These are phyloP conservation scores for Solanum neorickii DNA, from an alignment of 257 asterid species.

Conservation along the genomic window DNA sequence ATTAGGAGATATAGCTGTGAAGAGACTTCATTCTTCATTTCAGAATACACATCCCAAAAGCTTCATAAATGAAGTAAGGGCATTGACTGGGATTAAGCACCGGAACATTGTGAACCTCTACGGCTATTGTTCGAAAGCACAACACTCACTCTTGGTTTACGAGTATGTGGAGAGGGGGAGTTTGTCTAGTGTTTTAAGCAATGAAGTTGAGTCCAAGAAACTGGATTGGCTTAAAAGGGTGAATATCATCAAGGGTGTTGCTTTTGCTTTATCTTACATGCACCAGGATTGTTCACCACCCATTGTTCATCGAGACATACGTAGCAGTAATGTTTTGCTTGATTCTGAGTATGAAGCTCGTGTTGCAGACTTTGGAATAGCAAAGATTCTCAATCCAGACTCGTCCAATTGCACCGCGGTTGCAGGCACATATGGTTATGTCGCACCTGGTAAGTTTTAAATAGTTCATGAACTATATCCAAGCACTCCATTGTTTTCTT, in stretches of 20 bases:
- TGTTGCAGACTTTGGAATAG: not conserved
- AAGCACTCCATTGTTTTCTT: too few species aligned
- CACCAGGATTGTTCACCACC: not conserved
- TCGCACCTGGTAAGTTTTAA: not conserved
- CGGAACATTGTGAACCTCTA: not conserved
- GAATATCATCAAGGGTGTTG: not conserved
- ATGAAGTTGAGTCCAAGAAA: not conserved
- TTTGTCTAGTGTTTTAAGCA: not conserved
- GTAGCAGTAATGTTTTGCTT: not conserved
- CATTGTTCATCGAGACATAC: not conserved
- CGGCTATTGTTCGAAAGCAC: not conserved
- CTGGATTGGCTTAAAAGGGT: not conserved
- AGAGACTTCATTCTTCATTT: not conserved
- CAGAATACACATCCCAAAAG: not conserved
- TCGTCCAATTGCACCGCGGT: not conserved
- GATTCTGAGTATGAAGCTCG: not conserved
- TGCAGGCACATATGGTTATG: not conserved
- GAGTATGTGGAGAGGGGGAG: slow-evolving; percentile 1
- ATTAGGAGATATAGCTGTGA: not conserved
- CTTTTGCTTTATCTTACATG: not conserved
- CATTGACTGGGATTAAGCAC: not conserved
- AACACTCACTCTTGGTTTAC: not conserved
- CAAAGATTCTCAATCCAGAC: not conserved
- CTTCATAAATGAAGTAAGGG: not conserved
- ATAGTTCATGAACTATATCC: not conserved